Conservation (phyloP, 192 early-diverging fungal species). For the Spinellus fusiger region DNA sequence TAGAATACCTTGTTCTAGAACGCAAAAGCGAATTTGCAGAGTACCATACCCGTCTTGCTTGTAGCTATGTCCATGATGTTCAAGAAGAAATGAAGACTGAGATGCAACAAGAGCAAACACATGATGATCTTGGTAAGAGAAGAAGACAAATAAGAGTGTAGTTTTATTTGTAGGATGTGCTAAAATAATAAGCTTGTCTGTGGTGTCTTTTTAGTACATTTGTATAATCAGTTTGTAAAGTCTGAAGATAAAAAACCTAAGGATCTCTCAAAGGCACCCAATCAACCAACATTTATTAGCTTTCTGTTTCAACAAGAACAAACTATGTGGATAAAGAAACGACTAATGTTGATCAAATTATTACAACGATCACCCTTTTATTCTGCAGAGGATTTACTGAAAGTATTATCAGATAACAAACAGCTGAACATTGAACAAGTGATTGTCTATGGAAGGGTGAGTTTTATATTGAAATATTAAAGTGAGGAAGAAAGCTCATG, state of each 20-base stretch:
- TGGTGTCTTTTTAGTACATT: too few species aligned
- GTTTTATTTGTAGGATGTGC: too few species aligned
- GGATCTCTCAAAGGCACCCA: neutral
- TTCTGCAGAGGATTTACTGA: conserved; percentile 28
- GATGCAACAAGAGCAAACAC: neutral
- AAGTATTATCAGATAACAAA: conserved; percentile 24
- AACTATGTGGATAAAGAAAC: conserved; percentile 10
- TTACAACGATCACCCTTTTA: conserved; percentile 36
- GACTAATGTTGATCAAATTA: conserved; percentile 31
- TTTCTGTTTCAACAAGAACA: conserved; percentile 2
- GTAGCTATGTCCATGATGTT: conserved; percentile 33
- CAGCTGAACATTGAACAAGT: conserved; percentile 40
- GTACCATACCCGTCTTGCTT: conserved; percentile 36
- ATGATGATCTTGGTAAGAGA: neutral
- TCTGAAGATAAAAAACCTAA: neutral
- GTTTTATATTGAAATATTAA: neutral
- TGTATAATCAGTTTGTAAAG: conserved; percentile 2
- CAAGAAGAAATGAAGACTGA: conserved; percentile 1
- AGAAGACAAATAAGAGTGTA: too few species aligned
- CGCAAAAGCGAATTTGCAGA: conserved; percentile 37
- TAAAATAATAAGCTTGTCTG: too few species aligned
- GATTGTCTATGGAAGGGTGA: conserved; percentile 45
- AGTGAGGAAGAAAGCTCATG: neutral
- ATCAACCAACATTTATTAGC: conserved; percentile 11
- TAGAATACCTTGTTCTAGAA: conserved; percentile 47